Evolutionary conservation across 805 yeast species (phyloP), one percentile per base, ranked within the genome.

Genomic region (Diddensiella caesifluorescens): DNA sequence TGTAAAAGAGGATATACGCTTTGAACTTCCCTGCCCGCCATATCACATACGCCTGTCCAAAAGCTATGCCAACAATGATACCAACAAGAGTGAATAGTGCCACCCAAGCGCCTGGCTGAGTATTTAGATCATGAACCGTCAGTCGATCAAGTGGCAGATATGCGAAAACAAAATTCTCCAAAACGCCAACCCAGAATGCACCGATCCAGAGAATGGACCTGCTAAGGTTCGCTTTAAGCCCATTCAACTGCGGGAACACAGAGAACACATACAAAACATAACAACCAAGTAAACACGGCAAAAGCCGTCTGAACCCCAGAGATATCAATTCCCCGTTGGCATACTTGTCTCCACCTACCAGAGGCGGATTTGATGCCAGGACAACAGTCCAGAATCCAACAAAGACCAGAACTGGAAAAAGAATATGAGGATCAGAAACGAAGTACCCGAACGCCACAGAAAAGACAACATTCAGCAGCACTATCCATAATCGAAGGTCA

Each of bases 81-180:
- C 62, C 42, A 0, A 74, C 61, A 0, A 89, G 72, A 0, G 72
- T 58, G 0, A 72, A 45, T 0, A 85, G 76, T 0, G 95, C 83
- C 0, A 75, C 42, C 28, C 83, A 56, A 0, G 95, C 85, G 0
- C 95, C 95, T 0, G 90, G 80, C 62, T 82, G 89, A 21, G 74
- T 73, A 48, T 71, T 75, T 22, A 90, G 64, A 57, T 90, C 97
- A 7, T 67, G 63, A 2, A 77, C 53, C 0, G 90, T 84, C 32
- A 90, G 67, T 42, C 98, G 68, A 57, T 90, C 97, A 7, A 89
- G 80, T 0, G 97, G 95, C 7, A 90, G 63, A 46, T 89, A 67
- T 56, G 88, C 97, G 63, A 90, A 87, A 0, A 95, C 86, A 53
- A 85, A 72, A 61, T 87, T 89, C 60, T 89, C 88, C 54, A 88